phyloP scores from a whole-genome alignment of 2,329 filamentous ascomycete genomes.

The Cladorrhinum sp. region DNA sequence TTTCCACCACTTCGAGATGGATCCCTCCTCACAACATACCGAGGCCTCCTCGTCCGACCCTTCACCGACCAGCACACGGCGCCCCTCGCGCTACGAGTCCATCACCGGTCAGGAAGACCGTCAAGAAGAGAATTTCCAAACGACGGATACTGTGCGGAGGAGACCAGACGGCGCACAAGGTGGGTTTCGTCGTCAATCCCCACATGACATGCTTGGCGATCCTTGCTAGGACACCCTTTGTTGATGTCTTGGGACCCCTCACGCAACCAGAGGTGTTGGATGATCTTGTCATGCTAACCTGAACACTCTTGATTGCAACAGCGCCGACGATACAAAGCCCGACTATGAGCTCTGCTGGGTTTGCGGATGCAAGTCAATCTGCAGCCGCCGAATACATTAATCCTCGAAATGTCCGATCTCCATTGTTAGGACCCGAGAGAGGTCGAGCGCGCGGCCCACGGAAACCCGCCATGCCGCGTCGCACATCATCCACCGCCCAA shows the following conservation, averaged over 20 bases:
- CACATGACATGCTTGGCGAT: constrained; percentile 8
- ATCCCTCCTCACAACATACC: constrained; percentile 39
- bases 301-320: constrained; percentile 1
- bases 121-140: constrained; percentile 54
- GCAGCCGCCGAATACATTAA: constrained; percentile 39
- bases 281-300: constrained; percentile 11
- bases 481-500: constrained; percentile 67
- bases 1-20: constrained; percentile 38
- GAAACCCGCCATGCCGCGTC: constrained; percentile 71
- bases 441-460: constrained; percentile 51
- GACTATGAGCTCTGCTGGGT: constrained; percentile 23
- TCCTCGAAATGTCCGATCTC: constrained; percentile 40
- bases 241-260: constrained; percentile 2
- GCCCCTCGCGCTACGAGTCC: constrained; percentile 37
- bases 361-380: constrained; percentile 27
- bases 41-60: constrained; percentile 37
- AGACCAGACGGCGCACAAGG: constrained; percentile 48
- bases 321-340: constrained; percentile 22
- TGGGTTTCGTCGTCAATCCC: constrained; percentile 35
- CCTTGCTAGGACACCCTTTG: constrained; percentile 2
- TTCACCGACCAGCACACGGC: constrained; percentile 52
- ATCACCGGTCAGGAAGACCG: constrained; percentile 41
- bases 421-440: constrained; percentile 46
- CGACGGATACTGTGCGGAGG: constrained; percentile 58
- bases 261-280: not conserved